phyloP scores from a whole-genome alignment of 352 stramenopile genomes.

The Pythium insidiosum region DNA sequence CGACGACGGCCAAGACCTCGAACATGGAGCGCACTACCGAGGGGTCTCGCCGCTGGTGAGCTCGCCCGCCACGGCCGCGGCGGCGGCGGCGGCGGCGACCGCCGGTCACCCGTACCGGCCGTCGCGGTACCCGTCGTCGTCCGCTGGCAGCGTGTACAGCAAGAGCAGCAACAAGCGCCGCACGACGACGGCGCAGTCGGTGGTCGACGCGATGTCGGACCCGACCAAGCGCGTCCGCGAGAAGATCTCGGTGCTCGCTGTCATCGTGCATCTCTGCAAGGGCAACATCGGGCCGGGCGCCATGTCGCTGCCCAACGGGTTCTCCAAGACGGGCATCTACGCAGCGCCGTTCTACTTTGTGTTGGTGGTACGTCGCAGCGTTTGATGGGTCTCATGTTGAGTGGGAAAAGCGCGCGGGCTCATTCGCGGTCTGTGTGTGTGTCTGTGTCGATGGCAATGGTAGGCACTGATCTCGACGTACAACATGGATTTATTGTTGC shows the following conservation, averaged over 20 bases:
- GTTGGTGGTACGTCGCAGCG: conserved; percentile 25
- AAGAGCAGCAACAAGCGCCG: background rate
- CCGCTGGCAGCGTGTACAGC: background rate
- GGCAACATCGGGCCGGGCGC: conserved; percentile 71
- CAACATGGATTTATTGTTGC: conserved; percentile 76
- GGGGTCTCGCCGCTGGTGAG: background rate
- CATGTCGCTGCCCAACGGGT: conserved; percentile 72
- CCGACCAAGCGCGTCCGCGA: conserved; percentile 19
- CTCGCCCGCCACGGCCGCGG: too few species aligned
- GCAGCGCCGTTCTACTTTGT: conserved; percentile 54
- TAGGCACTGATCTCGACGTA: conserved; percentile 70
- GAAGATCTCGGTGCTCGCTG: conserved; percentile 42
- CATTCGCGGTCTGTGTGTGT: too few species aligned
- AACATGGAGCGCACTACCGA: background rate
- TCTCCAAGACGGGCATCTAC: conserved; percentile 66
- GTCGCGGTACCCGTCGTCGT: too few species aligned
- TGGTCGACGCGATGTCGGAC: too few species aligned
- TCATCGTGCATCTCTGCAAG: conserved; percentile 66
- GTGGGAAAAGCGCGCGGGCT: too few species aligned
- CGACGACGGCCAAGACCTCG: background rate
- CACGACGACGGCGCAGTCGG: background rate
- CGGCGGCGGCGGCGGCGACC: background rate
- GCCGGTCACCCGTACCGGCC: too few species aligned
- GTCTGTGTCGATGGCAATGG: background rate
- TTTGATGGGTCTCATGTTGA: background rate